Evolutionary conservation across 352 stramenopile genomes (phyloP).

Genomic region (Globisporangium lucens): DNA sequence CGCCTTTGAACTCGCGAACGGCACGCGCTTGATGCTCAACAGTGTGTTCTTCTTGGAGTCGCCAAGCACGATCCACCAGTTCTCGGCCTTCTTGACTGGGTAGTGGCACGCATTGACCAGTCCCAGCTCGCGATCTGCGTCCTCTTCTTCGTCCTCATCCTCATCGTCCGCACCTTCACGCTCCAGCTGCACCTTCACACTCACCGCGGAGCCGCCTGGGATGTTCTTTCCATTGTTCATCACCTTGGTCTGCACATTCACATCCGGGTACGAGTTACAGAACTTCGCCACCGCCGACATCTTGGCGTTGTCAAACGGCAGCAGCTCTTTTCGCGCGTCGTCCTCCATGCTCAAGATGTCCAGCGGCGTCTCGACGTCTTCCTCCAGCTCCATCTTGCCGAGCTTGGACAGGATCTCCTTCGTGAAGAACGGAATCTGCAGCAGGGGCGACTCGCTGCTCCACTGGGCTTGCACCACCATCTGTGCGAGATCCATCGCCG

Average conservation of each 20-base stretch:
- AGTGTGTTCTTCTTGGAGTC: conserved; percentile 95
- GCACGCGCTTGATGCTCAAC: conserved; percentile 97
- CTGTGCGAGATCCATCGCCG: conserved; percentile 98
- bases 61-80: conserved; percentile 98
- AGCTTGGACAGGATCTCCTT: conserved; percentile 78
- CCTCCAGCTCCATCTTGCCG: conserved; percentile 51
- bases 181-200: conserved; percentile 87
- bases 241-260: conserved; percentile 95
- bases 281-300: conserved; percentile 98
- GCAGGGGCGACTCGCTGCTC: conserved; percentile 95
- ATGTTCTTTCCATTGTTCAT: conserved; percentile 90
- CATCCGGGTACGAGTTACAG: conserved; percentile 99
- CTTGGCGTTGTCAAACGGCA: conserved; percentile 86
- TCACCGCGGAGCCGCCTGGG: conserved; percentile 87
- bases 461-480: conserved; percentile 99
- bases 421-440: conserved; percentile 97
- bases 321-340: conserved; percentile 85
- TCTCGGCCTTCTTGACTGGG: conserved; percentile 93
- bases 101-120: conserved; percentile 76
- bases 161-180: conserved; percentile 95
- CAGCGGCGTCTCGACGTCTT: conserved; percentile 75
- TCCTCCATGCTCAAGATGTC: conserved; percentile 94
- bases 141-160: conserved; percentile 67
- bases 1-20: conserved; percentile 75
- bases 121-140: conserved; percentile 50